phyloP scores from a whole-genome alignment of 1,284 basidiomycete species.

The Puccinia novopanici region DNA sequence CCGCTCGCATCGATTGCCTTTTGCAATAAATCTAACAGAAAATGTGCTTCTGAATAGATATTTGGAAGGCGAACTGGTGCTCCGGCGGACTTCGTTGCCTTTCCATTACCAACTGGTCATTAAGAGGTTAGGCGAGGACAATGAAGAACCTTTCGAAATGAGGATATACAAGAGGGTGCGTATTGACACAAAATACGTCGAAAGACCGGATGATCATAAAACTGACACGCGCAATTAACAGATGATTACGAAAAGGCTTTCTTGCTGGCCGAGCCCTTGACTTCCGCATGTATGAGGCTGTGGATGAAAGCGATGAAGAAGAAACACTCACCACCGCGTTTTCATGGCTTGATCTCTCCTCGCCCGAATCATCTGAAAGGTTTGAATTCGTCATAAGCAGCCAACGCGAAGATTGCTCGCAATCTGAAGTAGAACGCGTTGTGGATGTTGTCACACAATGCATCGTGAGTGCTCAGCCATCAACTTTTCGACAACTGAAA shows the following conservation, averaged over 20 bases:
- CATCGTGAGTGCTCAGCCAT: conserved; percentile 15
- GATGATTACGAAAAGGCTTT: conserved; percentile 41
- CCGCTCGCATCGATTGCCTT: too few species aligned
- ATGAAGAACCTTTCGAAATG: conserved; percentile 90
- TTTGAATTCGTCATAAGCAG: conserved; percentile 44
- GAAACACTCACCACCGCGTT: conserved; percentile 6
- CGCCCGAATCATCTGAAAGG: conserved; percentile 7
- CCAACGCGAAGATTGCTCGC: conserved; percentile 15
- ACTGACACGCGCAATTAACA: background rate
- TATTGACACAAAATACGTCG: background rate
- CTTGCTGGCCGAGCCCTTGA: conserved; percentile 31
- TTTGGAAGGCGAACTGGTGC: conserved; percentile 90
- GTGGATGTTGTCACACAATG: conserved; percentile 10
- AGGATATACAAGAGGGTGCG: conserved; percentile 68
- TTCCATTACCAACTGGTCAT: conserved; percentile 95
- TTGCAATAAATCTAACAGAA: background rate
- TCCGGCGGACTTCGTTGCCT: conserved; percentile 77
- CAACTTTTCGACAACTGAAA: background rate
- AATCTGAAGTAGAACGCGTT: background rate
- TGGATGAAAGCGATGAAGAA: conserved; percentile 41
- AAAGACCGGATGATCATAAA: background rate
- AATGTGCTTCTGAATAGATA: conserved; percentile 66
- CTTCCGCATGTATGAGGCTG: conserved; percentile 17
- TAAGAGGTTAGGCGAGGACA: conserved; percentile 90
- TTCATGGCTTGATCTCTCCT: conserved; percentile 43